phyloP scores from a whole-genome alignment of 2,329 filamentous ascomycete species.

The Cytospora mali region DNA sequence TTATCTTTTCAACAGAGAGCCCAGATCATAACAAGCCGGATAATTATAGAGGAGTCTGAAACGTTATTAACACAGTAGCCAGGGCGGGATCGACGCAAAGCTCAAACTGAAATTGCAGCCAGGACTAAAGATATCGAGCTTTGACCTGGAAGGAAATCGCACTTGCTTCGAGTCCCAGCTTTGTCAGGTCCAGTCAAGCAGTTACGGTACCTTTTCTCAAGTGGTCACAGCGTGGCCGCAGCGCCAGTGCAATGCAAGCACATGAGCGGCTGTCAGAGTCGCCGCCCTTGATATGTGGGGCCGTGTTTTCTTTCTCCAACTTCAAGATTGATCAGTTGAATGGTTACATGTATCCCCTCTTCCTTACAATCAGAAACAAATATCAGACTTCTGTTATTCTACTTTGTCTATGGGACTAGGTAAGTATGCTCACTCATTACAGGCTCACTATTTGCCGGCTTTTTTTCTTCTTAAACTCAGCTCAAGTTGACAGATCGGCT shows the following conservation, averaged over 20 bases:
- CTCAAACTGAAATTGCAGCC: constrained; percentile 28
- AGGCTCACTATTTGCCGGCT: too few species aligned
- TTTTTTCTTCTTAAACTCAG: too few species aligned
- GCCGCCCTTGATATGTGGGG: neutral
- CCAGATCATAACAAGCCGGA: neutral
- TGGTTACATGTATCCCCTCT: too few species aligned
- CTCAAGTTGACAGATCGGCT: too few species aligned
- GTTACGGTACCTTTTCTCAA: neutral
- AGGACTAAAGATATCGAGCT: constrained; percentile 8
- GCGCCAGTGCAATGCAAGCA: neutral
- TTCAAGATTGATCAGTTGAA: neutral
- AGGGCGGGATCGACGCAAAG: constrained; percentile 8
- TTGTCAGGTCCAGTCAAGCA: neutral
- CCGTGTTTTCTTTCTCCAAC: neutral
- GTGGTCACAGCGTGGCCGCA: neutral
- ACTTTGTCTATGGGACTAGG: too few species aligned
- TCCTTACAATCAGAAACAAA: neutral
- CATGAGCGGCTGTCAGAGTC: too few species aligned
- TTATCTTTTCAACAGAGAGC: neutral
- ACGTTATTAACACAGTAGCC: neutral
- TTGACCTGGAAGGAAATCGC: neutral
- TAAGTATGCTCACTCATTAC: too few species aligned
- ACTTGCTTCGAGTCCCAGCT: neutral
- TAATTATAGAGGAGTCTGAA: neutral
- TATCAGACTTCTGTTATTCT: neutral